phyloP scores from a whole-genome alignment of 2,329 filamentous ascomycete species.

The Ascochyta fabae region DNA sequence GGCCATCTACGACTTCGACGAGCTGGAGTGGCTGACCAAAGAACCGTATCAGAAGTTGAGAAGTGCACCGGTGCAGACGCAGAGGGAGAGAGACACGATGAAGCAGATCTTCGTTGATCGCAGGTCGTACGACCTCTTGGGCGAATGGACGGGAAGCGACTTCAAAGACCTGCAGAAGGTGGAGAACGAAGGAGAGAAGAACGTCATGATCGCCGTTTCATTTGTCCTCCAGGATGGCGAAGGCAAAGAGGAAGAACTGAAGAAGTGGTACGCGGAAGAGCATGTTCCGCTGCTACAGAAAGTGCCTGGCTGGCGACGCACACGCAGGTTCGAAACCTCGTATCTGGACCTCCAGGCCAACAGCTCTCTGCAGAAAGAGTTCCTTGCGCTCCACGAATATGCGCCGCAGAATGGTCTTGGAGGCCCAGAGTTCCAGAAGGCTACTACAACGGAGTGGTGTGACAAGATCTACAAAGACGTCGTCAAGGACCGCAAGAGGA shows the following conservation, averaged over 20 bases:
- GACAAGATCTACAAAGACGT: constrained; percentile 65
- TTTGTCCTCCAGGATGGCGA: constrained; percentile 63
- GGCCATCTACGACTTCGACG: constrained; percentile 81
- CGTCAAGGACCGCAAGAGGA: constrained; percentile 63
- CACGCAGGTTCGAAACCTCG: constrained; percentile 72
- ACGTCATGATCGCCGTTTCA: constrained; percentile 68
- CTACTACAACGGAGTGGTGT: constrained; percentile 68
- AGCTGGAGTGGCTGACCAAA: constrained; percentile 73
- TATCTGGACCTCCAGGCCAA: constrained; percentile 56
- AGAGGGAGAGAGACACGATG: constrained; percentile 67
- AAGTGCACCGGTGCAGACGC: constrained; percentile 62
- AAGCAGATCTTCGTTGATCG: constrained; percentile 72
- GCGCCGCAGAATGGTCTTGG: constrained; percentile 69
- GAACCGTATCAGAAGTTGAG: constrained; percentile 73
- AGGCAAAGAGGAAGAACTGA: constrained; percentile 60
- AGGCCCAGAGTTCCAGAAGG: constrained; percentile 68
- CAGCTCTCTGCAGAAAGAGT: constrained; percentile 56
- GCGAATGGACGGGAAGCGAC: constrained; percentile 60
- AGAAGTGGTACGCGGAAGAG: constrained; percentile 77
- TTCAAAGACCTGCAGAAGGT: constrained; percentile 68
- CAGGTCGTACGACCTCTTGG: constrained; percentile 71
- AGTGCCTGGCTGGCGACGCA: constrained; percentile 79
- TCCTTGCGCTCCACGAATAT: constrained; percentile 75
- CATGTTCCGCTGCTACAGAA: constrained; percentile 74
- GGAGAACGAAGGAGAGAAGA: constrained; percentile 60